Evolutionary conservation across 2,329 filamentous ascomycete species (phyloP).

Genomic region (Ilyonectria destructans): DNA sequence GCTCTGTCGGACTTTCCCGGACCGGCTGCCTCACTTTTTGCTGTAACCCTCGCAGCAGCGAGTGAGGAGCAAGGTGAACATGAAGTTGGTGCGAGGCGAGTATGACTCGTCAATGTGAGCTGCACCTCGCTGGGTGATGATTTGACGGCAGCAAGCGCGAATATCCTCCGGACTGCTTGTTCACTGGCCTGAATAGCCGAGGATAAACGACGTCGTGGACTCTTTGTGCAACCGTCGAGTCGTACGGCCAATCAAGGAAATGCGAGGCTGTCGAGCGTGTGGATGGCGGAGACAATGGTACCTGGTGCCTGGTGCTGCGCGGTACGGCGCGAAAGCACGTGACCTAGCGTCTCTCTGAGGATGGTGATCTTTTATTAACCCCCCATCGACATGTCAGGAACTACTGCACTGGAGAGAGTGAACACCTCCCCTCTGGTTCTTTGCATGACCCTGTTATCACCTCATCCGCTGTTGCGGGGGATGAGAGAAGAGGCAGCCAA

Average conservation of each 20-base stretch:
- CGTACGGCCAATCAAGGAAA: conserved; percentile 5
- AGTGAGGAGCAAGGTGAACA: conserved; percentile 3
- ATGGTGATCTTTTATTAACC: neutral
- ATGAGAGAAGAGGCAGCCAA: conserved; percentile 4
- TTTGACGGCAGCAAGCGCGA: conserved; percentile 12
- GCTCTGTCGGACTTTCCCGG: neutral
- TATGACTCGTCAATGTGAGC: conserved; percentile 16
- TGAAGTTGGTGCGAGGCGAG: conserved; percentile 15
- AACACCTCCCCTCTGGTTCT: conserved; percentile 13
- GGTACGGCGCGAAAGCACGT: conserved; percentile 2
- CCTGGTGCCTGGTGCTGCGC: neutral
- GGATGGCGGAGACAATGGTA: neutral
- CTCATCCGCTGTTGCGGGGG: neutral
- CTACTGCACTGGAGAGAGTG: neutral
- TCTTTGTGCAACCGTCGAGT: neutral
- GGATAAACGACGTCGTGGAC: neutral
- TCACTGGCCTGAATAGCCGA: conserved; percentile 7
- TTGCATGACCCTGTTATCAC: conserved; percentile 1
- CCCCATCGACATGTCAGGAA: neutral
- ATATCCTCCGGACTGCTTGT: conserved; percentile 1
- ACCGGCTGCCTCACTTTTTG: conserved; percentile 21
- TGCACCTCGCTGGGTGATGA: conserved; percentile 12
- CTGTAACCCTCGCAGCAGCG: conserved; percentile 7
- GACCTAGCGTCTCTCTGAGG: neutral
- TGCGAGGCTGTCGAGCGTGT: conserved; percentile 16